These are phyloP conservation scores for Cucurbita maxima DNA, from an alignment of 306 rosid species.

Conservation along the genomic window DNA sequence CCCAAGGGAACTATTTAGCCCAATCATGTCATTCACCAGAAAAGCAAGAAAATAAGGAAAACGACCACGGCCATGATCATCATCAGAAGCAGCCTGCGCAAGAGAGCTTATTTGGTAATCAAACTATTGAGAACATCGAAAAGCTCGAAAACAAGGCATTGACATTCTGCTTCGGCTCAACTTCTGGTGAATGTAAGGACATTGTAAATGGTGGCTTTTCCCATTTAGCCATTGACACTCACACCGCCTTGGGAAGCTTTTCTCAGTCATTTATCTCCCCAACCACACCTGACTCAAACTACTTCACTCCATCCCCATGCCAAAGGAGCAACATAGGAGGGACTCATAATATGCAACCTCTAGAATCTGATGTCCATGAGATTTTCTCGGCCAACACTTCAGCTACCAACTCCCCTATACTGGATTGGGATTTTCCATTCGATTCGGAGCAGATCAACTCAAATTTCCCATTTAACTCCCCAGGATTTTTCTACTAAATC, in stretches of 20 bases:
- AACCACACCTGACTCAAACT: conserved; percentile 26
- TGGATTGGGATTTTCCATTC: conserved; percentile 45
- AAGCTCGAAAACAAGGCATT: conserved; percentile 15
- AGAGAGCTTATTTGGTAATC: conserved; percentile 11
- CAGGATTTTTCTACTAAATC: conserved; percentile 23
- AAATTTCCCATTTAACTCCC: conserved; percentile 35
- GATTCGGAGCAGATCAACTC: conserved; percentile 30
- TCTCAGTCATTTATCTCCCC: conserved; percentile 30
- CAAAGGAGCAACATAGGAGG: conserved; percentile 14
- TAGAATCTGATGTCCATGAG: conserved; percentile 38
- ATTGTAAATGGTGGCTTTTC: conserved; percentile 2
- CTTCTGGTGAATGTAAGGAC: conserved; percentile 25
- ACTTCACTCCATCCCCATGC: conserved; percentile 23
- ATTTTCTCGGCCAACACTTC: conserved; percentile 59
- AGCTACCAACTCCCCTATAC: conserved; percentile 40
- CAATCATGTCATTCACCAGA: conserved; percentile 40
- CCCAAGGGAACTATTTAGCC: conserved; percentile 32
- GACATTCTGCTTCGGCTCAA: conserved; percentile 48
- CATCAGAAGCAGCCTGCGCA: neutral
- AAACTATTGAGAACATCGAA: conserved; percentile 8
- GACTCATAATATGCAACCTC: conserved; percentile 6
- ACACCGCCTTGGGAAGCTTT: conserved; percentile 20
- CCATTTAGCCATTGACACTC: neutral
- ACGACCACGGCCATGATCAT: neutral
- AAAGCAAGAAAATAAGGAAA: conserved; percentile 27